These are phyloP conservation scores for Ailanthus altissimus DNA, from an alignment of 345 rosid genomes.

Conservation along the genomic window DNA sequence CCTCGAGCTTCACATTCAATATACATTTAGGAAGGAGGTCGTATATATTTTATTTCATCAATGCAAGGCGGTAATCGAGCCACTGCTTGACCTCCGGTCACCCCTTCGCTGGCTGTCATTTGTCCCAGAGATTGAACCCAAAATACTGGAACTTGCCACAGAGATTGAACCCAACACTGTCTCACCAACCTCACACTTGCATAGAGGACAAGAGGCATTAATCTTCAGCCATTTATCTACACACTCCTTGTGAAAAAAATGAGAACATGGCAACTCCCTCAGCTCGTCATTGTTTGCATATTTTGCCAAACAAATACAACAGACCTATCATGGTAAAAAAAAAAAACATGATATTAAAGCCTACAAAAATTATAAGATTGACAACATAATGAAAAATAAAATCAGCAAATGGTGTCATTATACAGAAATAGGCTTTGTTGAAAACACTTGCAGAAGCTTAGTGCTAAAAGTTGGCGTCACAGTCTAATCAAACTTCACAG, in stretches of 20 bases:
- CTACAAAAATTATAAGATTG: background rate
- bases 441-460: background rate
- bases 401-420: background rate
- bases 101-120: slow-evolving; percentile 37
- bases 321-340: slow-evolving; percentile 47
- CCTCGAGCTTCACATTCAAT: slow-evolving; percentile 17
- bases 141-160: slow-evolving; percentile 37
- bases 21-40: background rate
- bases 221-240: slow-evolving; percentile 98
- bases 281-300: slow-evolving; percentile 93
- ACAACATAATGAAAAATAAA: background rate
- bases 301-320: slow-evolving; percentile 96
- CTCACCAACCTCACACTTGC: slow-evolving; percentile 86
- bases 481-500: background rate
- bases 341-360: background rate
- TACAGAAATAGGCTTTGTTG: too few species aligned
- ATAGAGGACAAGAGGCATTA: slow-evolving; percentile 89
- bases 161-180: slow-evolving; percentile 42
- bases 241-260: slow-evolving; percentile 94
- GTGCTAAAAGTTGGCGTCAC: background rate
- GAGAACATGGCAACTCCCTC: slow-evolving; percentile 85
- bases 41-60: slow-evolving; percentile 24
- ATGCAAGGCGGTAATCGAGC: slow-evolving; percentile 32
- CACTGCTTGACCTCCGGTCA: slow-evolving; percentile 41
- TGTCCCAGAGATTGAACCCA: slow-evolving; percentile 36